Conservation (phyloP, 2,329 filamentous ascomycete species). For the Cladosporium sp. region DNA sequence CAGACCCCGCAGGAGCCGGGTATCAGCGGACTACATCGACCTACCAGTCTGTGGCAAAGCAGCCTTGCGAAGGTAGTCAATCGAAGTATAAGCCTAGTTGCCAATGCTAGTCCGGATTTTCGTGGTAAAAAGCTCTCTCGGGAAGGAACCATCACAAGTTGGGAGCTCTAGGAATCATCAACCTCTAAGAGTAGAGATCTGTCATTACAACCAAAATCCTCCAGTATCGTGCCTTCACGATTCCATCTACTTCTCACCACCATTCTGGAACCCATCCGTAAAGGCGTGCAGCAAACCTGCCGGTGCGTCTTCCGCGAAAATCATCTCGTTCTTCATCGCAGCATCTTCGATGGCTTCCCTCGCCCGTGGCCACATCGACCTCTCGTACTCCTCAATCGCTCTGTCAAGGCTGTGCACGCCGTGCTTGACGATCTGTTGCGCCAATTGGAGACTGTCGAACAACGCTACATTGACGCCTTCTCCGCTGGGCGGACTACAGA, state of each 20-base stretch:
- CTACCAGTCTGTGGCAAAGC: too few species aligned
- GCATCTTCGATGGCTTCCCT: slow-evolving; percentile 14
- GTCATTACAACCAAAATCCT: too few species aligned
- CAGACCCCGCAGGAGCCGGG: too few species aligned
- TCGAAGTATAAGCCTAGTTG: too few species aligned
- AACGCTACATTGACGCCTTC: slow-evolving; percentile 56
- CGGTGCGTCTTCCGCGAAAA: slow-evolving; percentile 17
- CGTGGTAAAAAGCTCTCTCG: too few species aligned
- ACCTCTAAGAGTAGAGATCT: too few species aligned
- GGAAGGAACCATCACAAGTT: too few species aligned
- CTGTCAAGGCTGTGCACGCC: slow-evolving; percentile 19
- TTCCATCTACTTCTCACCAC: neutral
- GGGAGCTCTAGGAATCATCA: too few species aligned
- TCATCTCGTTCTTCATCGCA: slow-evolving; percentile 8
- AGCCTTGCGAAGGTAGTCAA: too few species aligned
- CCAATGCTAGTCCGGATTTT: too few species aligned
- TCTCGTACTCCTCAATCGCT: slow-evolving; percentile 27
- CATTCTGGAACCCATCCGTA: neutral
- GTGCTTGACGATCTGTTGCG: slow-evolving; percentile 35
- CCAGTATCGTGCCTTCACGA: neutral
- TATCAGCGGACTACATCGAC: too few species aligned
- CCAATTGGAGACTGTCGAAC: slow-evolving; percentile 48
- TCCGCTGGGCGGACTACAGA: slow-evolving; percentile 43
- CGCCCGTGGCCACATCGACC: slow-evolving; percentile 27
- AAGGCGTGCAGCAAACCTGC: slow-evolving; percentile 6